Evolutionary conservation across 2,329 filamentous ascomycete genomes (phyloP).

Genomic region (Beauveria varroae): DNA sequence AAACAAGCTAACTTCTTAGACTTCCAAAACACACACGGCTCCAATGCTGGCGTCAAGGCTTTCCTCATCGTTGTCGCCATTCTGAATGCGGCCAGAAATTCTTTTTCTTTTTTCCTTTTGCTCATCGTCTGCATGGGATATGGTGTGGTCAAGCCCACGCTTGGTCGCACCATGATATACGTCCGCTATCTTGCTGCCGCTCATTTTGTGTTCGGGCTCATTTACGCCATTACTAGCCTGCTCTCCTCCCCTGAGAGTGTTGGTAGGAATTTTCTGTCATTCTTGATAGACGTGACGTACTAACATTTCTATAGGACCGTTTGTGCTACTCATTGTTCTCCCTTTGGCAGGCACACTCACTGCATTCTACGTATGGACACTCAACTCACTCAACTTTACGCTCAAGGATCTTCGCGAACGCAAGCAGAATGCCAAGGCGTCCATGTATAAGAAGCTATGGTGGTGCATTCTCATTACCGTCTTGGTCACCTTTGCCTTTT

Average conservation of each 20-base stretch:
- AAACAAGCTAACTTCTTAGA: constrained; percentile 45
- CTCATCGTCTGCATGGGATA: constrained; percentile 99
- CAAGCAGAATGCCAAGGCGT: constrained; percentile 86
- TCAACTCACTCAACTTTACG: constrained; percentile 89
- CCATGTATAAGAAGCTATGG: constrained; percentile 98
- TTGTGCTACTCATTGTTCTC: constrained; percentile 87
- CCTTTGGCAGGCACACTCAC: constrained; percentile 88
- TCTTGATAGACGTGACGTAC: constrained; percentile 12
- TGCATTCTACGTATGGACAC: constrained; percentile 96
- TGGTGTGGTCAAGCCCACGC: constrained; percentile 87
- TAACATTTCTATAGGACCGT: constrained; percentile 50
- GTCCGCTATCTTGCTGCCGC: constrained; percentile 84
- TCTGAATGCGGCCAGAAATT: constrained; percentile 88
- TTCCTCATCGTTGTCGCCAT: constrained; percentile 88
- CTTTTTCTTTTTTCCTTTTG: constrained; percentile 95
- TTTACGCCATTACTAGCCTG: constrained; percentile 86
- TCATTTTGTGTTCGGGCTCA: constrained; percentile 90
- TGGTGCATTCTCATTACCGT: constrained; percentile 93
- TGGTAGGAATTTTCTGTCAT: constrained; percentile 33
- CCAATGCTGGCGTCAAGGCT: constrained; percentile 68
- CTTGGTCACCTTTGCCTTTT: constrained; percentile 93
- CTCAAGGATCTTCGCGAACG: constrained; percentile 94
- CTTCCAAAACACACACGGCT: constrained; percentile 84
- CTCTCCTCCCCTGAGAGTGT: constrained; percentile 83
- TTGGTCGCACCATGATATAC: constrained; percentile 90